Evolutionary conservation across 2,329 filamentous ascomycete genomes (phyloP), one percentile per base, ranked within the genome.

Genomic region (Ophiocordyceps camponoti-rufipedis): DNA sequence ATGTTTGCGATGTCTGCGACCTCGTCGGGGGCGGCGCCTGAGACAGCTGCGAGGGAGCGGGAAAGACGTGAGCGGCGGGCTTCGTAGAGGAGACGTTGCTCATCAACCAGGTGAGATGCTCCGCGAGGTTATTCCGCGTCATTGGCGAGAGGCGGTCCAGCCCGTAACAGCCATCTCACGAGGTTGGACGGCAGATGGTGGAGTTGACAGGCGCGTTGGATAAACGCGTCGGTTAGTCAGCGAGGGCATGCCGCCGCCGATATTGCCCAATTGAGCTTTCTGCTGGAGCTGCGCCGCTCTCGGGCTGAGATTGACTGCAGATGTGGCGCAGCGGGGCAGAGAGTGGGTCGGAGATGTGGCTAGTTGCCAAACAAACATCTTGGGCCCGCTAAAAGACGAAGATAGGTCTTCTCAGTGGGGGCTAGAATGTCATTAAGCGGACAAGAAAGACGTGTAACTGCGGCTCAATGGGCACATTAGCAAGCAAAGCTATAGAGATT

Each of bases 91-190:
- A 55, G 53, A 63, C 58, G 58, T 72, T 70, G 53, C 64, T 64
- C 54, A 75, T 56, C 55, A 78, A 64, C 74, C 74, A 78, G 53
- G 69, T 63, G 53, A 78, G 62, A 57, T 78, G 71, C 55, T 72
- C 67, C 53, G 61, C 58, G 48, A 78, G 66, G 56, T 78, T 78
- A 62, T 77, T 75, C 57, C 70, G 71, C 64, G 74, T 78, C 74
- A 78, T 78, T 64, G 60, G 60, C 53, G 48, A 45, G 35, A 33
- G 44, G 45, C 42, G 51, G 48, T 51, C 53, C 18, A 28, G 39
- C 35, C 23, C 23, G 23, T 23, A 23, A 23, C 23, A 23, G 23
- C 23, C 23, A 23, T 23, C 23, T 23, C 35, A 9, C n/a, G 16
- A 18, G 35, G n/a, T 16, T 23, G 14, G 33, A 9, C 33, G n/a